Evolutionary conservation across 1,139 yeast genomes (phyloP).

Genomic region (Citeromyces hawaiiensis): DNA sequence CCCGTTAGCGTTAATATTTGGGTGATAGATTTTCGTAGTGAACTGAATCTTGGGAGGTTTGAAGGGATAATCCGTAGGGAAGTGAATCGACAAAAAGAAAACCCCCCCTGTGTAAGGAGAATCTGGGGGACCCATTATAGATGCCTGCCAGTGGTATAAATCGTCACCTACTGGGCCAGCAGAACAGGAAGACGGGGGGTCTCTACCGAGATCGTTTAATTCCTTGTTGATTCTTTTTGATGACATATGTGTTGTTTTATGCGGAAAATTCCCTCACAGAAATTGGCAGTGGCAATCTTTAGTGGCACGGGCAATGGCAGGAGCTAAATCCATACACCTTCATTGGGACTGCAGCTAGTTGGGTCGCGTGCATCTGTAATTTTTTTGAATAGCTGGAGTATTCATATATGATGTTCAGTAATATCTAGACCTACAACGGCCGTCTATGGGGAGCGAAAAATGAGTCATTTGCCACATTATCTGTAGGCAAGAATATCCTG

Average conservation of each 20-base stretch:
- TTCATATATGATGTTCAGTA: no score
- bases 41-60: constrained; percentile 48
- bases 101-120: constrained; percentile 45
- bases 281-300: neutral
- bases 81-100: constrained; percentile 36
- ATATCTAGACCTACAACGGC: no score
- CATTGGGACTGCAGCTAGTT: no score
- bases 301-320: neutral
- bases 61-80: constrained; percentile 51
- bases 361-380: no score
- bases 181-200: constrained; percentile 97
- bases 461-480: no score
- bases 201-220: constrained; percentile 91
- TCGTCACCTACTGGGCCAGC: constrained; percentile 98
- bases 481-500: no score
- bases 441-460: no score
- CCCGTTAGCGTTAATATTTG: constrained; percentile 57
- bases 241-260: constrained; percentile 38
- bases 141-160: constrained; percentile 45
- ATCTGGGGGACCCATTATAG: constrained; percentile 48
- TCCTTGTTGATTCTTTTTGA: constrained; percentile 93
- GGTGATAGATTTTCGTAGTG: constrained; percentile 59
- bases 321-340: neutral
- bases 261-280: constrained; percentile 1
- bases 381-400: no score